phyloP scores from a whole-genome alignment of 208 protist species.

The Trypanosomatidae sp. region DNA sequence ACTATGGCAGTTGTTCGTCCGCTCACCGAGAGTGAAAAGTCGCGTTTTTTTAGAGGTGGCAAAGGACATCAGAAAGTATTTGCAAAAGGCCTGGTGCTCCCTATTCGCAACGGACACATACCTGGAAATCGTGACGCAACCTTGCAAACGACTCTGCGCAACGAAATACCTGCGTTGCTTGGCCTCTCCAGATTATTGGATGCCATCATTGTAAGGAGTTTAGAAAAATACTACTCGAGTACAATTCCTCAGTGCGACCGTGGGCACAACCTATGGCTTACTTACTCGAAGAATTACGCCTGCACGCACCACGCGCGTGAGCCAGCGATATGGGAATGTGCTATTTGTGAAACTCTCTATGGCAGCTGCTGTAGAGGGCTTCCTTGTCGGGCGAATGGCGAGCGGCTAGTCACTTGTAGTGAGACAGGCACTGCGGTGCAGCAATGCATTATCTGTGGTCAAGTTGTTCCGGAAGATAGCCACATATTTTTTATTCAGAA shows the following conservation, averaged over 20 bases:
- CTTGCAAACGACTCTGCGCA: conserved; percentile 31
- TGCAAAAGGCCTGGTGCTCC: conserved; percentile 27
- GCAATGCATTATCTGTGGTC: conserved; percentile 33
- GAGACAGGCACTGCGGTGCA: background rate
- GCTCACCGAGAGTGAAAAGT: conserved; percentile 31
- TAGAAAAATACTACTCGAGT: conserved; percentile 51
- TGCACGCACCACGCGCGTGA: conserved; percentile 60
- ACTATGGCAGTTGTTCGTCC: background rate
- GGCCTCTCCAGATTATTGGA: conserved; percentile 51
- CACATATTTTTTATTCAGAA: conserved; percentile 18
- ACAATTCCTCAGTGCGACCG: conserved; percentile 67
- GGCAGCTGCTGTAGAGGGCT: conserved; percentile 64
- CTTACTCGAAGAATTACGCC: conserved; percentile 43
- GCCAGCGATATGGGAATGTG: conserved; percentile 77
- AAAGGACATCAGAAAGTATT: conserved; percentile 8
- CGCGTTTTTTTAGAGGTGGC: conserved; percentile 43
- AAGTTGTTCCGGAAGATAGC: conserved; percentile 36
- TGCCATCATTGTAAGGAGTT: conserved; percentile 31
- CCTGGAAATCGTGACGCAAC: conserved; percentile 30
- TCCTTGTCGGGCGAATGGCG: conserved; percentile 36
- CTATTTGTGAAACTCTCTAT: conserved; percentile 74
- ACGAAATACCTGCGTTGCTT: conserved; percentile 74
- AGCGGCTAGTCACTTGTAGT: conserved; percentile 13
- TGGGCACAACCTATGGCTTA: conserved; percentile 68
- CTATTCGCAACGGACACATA: conserved; percentile 40